A percentile compares a stretch with the other conserved stretches of the same genome.
phyloP scores from a whole-genome alignment of 441 rosid species.

The Arabidopsis hybrid region DNA sequence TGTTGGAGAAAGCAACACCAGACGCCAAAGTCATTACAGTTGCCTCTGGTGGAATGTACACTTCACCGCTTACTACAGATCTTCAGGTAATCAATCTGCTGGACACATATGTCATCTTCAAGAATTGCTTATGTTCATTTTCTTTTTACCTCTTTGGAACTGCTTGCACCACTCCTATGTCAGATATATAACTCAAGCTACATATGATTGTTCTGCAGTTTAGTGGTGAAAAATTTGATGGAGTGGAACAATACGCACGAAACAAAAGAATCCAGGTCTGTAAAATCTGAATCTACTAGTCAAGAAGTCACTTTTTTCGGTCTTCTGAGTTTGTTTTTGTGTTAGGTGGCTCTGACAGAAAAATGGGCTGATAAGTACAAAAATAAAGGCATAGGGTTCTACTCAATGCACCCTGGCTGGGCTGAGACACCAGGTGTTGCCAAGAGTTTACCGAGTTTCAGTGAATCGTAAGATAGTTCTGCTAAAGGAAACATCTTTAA shows the following conservation, averaged over 20 bases:
- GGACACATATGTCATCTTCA: conserved; percentile 1
- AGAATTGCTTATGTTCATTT: neutral
- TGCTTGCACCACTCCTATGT: conserved; percentile 8
- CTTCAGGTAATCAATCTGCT: conserved; percentile 57
- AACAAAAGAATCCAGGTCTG: conserved; percentile 89
- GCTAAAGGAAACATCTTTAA: neutral
- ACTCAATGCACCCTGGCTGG: conserved; percentile 97
- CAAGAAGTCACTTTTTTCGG: neutral
- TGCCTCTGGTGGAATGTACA: conserved; percentile 93
- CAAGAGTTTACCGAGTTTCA: conserved; percentile 70
- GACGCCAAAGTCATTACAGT: conserved; percentile 89
- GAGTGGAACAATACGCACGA: conserved; percentile 74
- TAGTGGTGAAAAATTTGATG: conserved; percentile 58
- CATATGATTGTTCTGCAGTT: conserved; percentile 52
- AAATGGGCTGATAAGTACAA: conserved; percentile 77
- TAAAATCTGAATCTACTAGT: neutral
- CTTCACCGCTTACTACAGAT: conserved; percentile 77
- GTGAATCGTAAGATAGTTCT: conserved; percentile 50
- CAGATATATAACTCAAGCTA: neutral
- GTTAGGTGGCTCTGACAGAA: conserved; percentile 79
- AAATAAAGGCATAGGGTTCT: conserved; percentile 77
- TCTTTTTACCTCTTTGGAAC: neutral
- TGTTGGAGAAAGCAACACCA: conserved; percentile 82
- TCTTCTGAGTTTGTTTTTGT: neutral
- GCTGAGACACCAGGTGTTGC: conserved; percentile 90